Percentiles rank a stretch among this genome's conserved stretches.
Evolutionary conservation across 345 rosid genomes (phyloP).

Genomic region (Pistacia vera): DNA sequence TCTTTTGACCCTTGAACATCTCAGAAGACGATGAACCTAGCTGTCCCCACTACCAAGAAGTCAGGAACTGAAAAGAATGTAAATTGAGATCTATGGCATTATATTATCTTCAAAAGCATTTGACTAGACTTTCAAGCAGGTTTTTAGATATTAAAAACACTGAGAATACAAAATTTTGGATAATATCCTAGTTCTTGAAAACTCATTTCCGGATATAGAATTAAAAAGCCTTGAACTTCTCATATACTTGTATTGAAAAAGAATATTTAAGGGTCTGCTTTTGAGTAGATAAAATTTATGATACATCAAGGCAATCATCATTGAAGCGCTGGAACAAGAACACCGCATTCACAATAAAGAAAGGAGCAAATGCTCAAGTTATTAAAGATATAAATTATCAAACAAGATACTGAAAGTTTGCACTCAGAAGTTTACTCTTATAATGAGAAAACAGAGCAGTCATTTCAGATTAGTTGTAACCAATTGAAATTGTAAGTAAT

Average conservation of each 20-base stretch:
- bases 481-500: slow-evolving; percentile 4
- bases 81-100: no score
- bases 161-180: not conserved
- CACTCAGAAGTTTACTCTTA: not conserved
- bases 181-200: not conserved
- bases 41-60: not conserved
- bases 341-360: not conserved
- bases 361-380: not conserved
- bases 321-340: not conserved
- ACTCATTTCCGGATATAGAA: not conserved
- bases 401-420: not conserved
- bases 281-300: not conserved
- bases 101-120: not conserved
- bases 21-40: not conserved
- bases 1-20: not conserved
- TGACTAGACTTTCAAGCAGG: not conserved
- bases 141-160: not conserved
- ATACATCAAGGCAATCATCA: not conserved
- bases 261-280: not conserved
- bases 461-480: not conserved
- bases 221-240: not conserved
- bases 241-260: not conserved
- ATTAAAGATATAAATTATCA: not conserved
- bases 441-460: not conserved
- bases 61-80: not conserved